Evolutionary conservation across 106 monocot genomes (phyloP), one percentile per base, ranked within the genome.

Genomic region (Acorus calamus): DNA sequence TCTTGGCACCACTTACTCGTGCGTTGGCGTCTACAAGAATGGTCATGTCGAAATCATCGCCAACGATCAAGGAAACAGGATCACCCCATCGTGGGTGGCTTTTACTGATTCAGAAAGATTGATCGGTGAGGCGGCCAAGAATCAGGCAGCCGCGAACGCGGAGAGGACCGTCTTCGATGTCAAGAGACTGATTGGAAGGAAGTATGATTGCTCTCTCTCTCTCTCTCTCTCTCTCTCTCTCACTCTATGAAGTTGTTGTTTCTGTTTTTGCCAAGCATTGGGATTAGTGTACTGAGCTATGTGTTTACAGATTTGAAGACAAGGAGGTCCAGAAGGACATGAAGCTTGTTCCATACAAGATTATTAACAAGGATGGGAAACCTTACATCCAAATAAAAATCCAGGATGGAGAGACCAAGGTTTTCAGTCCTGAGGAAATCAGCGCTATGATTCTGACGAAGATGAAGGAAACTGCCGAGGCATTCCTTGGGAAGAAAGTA

Each of bases 41-140:
- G 81, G 81, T 75, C 85, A 85, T 51, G 85, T 85, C 42, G 85
- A 85, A 65, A 85, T 85, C 13, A 85, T 85, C 53, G 85, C 85
- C 44, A 85, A 85, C 62, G 85, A 85, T 78, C 85, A 85, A 46
- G 85, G 85, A 8, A 85, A 85, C 65, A 77, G 85, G 65, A 85
- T 85, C 68, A 85, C 85, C 44, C 85, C 85, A 8, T 85, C n/a
- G 28, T 28, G 28, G 28, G 28, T 28, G 1, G 28, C 28, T 28
- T 28, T 28, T 28, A 28, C 28, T 28, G 85, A 85, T 52, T 56
- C 53, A 46, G 85, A 85, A 60, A 78, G 85, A 60, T 65, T 85
- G 7, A 85, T 85, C 47, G 85, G 85, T 62, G 85, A 85, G 68
- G 78, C 85, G 59, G 85, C 85, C 47, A 85, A 85, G 85, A 85